These are phyloP conservation scores for Histomonas meleagridis DNA, from an alignment of 208 protist genomes.

Conservation along the genomic window DNA sequence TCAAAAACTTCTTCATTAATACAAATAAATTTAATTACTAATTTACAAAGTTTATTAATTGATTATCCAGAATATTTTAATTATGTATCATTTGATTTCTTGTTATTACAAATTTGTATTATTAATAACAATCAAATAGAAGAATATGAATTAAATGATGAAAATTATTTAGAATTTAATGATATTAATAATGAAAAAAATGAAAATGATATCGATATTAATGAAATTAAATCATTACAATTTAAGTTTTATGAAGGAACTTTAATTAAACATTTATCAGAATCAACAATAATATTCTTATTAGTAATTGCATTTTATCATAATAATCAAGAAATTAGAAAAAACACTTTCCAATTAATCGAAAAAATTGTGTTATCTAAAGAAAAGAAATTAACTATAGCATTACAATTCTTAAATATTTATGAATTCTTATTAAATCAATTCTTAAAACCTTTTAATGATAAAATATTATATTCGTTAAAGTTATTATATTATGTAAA, in stretches of 20 bases:
- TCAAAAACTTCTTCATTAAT: neutral
- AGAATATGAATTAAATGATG: neutral
- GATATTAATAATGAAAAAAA: neutral
- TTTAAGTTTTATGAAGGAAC: neutral
- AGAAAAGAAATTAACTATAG: neutral
- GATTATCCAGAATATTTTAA: neutral
- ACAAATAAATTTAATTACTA: neutral
- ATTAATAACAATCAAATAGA: neutral
- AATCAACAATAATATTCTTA: neutral
- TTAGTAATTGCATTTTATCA: neutral
- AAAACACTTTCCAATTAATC: neutral
- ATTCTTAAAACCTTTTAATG: too few species aligned
- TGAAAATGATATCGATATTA: neutral
- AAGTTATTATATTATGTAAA: too few species aligned
- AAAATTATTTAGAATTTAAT: neutral
- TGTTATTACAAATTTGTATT: neutral
- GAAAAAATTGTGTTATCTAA: neutral
- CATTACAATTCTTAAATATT: neutral
- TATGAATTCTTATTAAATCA: too few species aligned
- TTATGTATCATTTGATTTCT: neutral
- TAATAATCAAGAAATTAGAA: neutral
- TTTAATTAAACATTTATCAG: neutral
- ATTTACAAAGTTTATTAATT: neutral
- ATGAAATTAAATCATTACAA: neutral
- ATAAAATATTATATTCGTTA: too few species aligned